Base-by-base conservation (phyloP, 2,329 filamentous ascomycete species). In the Bipolaris sorokiniana region DNA sequence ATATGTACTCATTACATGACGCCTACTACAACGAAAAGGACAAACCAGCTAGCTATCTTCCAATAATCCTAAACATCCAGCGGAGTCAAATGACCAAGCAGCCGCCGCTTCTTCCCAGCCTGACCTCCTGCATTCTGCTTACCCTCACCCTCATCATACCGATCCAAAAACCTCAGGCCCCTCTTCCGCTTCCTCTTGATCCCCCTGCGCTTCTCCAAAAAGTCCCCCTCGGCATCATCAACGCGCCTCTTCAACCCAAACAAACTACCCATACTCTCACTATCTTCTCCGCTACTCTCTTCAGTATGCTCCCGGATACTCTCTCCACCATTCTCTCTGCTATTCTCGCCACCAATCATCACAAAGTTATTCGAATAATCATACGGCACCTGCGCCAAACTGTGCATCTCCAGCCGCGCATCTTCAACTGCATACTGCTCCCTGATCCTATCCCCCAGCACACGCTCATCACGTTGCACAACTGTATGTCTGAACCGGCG, bases 401-500 rank as follows among this genome's bases (percentile, higher is more conserved):
- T 23, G 18, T 16, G 3, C 5, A 6, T 11, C 7, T 5, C 33
- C 7, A 48, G 20, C 4, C 2, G 4, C 1, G 23, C 3, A 22
- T 48, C 46, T 7, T 9, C 7, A 2, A 9, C 31, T 11, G 10
- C 10, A n/a, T 37, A 23, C 7, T 26, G 15, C n/a, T 16, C 13
- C 1, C 0, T 10, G n/a, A 48, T 48, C 18, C 31, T 37, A 3
- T 23, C 6, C 10, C 15, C 5, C 7, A 38, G 20, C 5, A n/a
- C 36, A 22, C 7, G 2, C 10, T 49, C 47, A 15, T 16, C 15
- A 7, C 33, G 23, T 37, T 48, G 45, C 3, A 20, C 13, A 3
- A 18, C 11, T 3, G 48, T 56, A 9, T 20, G 36, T 10, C 34
- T n/a, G 6, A 56, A 59, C 9, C 44, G 41, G 7, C 52, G 48